Base-by-base conservation (phyloP, 2,329 filamentous ascomycete genomes). In the Alternaria incomplexa region DNA sequence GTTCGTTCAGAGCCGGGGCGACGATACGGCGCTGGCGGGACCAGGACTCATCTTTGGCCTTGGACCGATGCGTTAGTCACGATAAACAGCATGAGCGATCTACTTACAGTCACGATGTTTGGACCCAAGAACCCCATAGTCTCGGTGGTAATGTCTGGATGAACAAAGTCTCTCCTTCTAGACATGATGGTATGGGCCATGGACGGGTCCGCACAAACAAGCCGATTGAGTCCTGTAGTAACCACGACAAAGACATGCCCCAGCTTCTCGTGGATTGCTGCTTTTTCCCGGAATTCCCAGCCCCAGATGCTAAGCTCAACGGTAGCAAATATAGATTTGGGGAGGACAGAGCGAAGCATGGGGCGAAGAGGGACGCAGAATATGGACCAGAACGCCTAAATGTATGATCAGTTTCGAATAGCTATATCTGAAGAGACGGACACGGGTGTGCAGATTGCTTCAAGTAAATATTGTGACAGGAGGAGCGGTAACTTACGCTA, bases 191-290 rank as follows among this genome's bases (percentile, higher is more conserved):
- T 17, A 30, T 32, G 32, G 15, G 51, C 43, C 51, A 63, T 55
- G 15, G 30, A 28, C 23, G 61, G 61, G 46, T 63, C 56, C 5
- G 61, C 61, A 45, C 56, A 55, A 28, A 59, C 22, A 22, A 63
- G 44, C 17, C 50, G 50, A 10, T 63, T 63, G 5, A 45, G 36
- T 28, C 56, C 63, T 6, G 71, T 70, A 15, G 61, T 62, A n/a
- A 64, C 70, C 17, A 70, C 20, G 4, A 68, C 30, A 23, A 73
- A 70, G 3, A 50, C 63, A n/a, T 61, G 58, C 6, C 69, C 70
- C 15, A 65, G 47, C 22, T 63, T 57, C 10, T 59, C 48, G 20
- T 72, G 66, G 6, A 64, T 13, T 6, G 28, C 44, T 12, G 22
- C 47, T 47, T 63, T 58, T 13, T 67, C 56, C 20, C 62, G 58